Base-by-base conservation (phyloP, 495 filamentous ascomycete genomes). In the Penicillium ochrochloron region DNA sequence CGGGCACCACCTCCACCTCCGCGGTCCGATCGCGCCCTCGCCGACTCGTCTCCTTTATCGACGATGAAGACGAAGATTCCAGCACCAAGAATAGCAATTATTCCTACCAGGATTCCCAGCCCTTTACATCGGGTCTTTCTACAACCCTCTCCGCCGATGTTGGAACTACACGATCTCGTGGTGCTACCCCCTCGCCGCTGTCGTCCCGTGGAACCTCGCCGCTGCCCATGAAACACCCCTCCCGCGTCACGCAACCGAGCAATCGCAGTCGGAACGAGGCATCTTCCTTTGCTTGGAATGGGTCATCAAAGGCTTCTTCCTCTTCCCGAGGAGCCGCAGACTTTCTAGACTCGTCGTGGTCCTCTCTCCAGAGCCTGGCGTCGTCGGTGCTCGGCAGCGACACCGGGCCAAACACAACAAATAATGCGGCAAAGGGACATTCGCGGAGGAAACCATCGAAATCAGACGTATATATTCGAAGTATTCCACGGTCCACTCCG, bases 301-400 rank as follows among this genome's bases (percentile, higher is more conserved):
- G 65, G 64, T 62, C 69, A 33, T 66, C 64, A 39, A 66, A 71
- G 59, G 59, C 73, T 33, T 33, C 31, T 27, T 67, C 73, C 7
- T 73, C 76, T 29, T 77, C 80, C 29, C 73, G 70, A 39, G 71
- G 73, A 50, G 70, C 77, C 23, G 59, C 77, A 56, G 81, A 81
- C 57, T 78, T 85, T 57, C 67, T 84, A 59, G 83, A 82, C 59
- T 78, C 75, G 12, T 79, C 83, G 6, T 86, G 83, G 83, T 83
- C 83, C 23, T 85, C 83, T 25, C 66, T 86, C 44, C 82, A 84
- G 68, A 81, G 75, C 46, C 57, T 86, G 42, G 83, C 83, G n/a
- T 84, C 83, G 6, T 82, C 83, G 48, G 73, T 86, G 35, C 57
- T 85, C 52, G 83, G 82, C 8, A 82, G 77, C 51, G 80, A 84